These are phyloP conservation scores for Draba incana DNA, from an alignment of 345 rosid genomes.

Conservation along the genomic window DNA sequence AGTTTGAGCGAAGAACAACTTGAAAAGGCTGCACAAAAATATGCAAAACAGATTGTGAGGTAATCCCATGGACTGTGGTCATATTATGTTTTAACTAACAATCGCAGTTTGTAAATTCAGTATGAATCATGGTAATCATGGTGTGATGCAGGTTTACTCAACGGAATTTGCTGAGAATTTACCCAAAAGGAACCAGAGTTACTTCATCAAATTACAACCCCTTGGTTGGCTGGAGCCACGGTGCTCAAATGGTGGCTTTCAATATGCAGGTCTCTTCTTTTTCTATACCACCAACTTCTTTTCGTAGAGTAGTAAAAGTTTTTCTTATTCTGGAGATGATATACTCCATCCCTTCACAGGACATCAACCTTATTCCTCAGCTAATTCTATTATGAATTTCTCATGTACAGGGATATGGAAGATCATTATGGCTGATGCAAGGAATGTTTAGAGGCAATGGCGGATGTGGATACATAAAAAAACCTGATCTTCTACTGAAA, in stretches of 20 bases:
- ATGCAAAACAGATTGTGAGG: conserved; percentile 53
- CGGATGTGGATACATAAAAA: conserved; percentile 73
- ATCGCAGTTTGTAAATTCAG: neutral
- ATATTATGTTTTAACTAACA: neutral
- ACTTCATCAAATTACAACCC: conserved; percentile 79
- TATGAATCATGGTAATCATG: conserved; percentile 13
- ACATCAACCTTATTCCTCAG: conserved; percentile 13
- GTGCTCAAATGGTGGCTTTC: conserved; percentile 93
- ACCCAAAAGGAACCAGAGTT: conserved; percentile 69
- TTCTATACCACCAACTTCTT: neutral
- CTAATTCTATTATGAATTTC: neutral
- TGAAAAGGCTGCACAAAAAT: conserved; percentile 49
- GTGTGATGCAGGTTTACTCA: conserved; percentile 60
- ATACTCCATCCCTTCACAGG: neutral
- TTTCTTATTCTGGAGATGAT: conserved; percentile 18
- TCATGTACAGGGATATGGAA: conserved; percentile 62
- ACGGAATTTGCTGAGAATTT: conserved; percentile 64
- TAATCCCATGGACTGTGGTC: conserved; percentile 14
- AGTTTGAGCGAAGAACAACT: conserved; percentile 62
- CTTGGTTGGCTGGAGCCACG: conserved; percentile 73
- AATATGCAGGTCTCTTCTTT: conserved; percentile 72
- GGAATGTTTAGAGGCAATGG: conserved; percentile 82
- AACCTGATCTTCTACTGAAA: conserved; percentile 60
- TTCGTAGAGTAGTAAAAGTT: neutral
- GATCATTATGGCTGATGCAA: conserved; percentile 76